Conservation (phyloP, 2,329 filamentous ascomycete species). For the Hypoxylon rubiginosum region DNA sequence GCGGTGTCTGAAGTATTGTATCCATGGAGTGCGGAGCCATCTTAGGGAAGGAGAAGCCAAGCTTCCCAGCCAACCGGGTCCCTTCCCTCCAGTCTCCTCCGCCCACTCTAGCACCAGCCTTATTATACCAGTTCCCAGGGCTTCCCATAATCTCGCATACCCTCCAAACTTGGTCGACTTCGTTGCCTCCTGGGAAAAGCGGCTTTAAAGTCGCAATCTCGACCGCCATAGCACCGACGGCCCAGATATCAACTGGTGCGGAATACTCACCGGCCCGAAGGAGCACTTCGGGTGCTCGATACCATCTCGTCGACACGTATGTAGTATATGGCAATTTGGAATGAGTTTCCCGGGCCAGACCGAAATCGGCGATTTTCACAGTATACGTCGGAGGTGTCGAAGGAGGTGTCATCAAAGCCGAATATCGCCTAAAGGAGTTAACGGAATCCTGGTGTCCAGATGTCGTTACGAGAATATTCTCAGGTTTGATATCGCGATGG, state of each 20-base stretch:
- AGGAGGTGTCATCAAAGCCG: constrained; percentile 90
- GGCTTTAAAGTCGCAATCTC: constrained; percentile 97
- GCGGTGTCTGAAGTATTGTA: constrained; percentile 87
- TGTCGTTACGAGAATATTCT: constrained; percentile 97
- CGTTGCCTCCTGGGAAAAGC: constrained; percentile 95
- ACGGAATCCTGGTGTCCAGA: constrained; percentile 84
- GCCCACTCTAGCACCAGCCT: constrained; percentile 85
- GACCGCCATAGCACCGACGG: constrained; percentile 97
- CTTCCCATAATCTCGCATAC: constrained; percentile 99
- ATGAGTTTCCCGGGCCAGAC: constrained; percentile 95
- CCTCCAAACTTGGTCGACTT: constrained; percentile 98
- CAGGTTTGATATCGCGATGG: constrained; percentile 98
- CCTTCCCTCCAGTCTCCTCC: constrained; percentile 98
- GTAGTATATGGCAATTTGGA: constrained; percentile 97
- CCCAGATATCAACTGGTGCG: constrained; percentile 98
- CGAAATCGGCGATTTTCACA: constrained; percentile 99
- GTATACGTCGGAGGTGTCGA: constrained; percentile 94
- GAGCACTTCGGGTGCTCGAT: constrained; percentile 94
- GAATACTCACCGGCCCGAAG: constrained; percentile 96
- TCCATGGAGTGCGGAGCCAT: constrained; percentile 99
- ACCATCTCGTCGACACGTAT: constrained; percentile 98
- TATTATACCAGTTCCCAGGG: constrained; percentile 98
- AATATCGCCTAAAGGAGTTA: constrained; percentile 93
- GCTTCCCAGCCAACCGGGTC: constrained; percentile 89
- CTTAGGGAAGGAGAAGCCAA: constrained; percentile 98